Base-by-base conservation (phyloP, 257 asterid species). In the Petunia secreta region DNA sequence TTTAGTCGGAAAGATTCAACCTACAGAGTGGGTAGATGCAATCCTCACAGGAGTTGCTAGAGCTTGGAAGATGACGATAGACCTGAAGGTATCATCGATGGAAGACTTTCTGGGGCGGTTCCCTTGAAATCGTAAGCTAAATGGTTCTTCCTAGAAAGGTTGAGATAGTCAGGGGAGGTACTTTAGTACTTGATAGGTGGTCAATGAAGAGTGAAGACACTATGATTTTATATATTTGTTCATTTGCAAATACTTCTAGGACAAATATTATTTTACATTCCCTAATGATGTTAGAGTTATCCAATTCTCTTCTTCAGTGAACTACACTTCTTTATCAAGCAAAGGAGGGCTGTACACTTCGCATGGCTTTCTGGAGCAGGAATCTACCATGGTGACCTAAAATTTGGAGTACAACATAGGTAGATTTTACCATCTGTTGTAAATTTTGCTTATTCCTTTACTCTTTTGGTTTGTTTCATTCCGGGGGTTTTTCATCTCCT, bases 311-410 rank as follows among this genome's bases (percentile, higher is more conserved):
- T 84, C 82, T 83, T 92, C 94, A 96, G 99, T 83, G 98, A 96
- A 87, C 93, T 96, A 85, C 95, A 93, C 88, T 96, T 92, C 90
- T 96, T 91, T 85, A 91, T 96, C 63, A 89, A 94, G 89, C 98
- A 96, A 86, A 92, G 98, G 88, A 91, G 99, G 87, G 93, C 99
- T 79, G 87, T 84, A 53, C 94, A 96, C 89, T 94, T 96, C 85
- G 98, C 99, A 38, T 96, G 99, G 99, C 95, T 96, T 82, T 96
- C 99, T 63, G 99, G 99, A 83, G 98, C 99, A 58, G 99, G 99
- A 79, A 89, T 94, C 86, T 96, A 96, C 83, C 97, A 94, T 8
- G 99, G 98, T 83, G 97, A 91, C 88, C 97, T 96, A 83, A 90
- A 92, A 89, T 96, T 96, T 87, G 99, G 97, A 87, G 92, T 88